Base-by-base conservation (phyloP, 2,329 filamentous ascomycete genomes). In the Decorospora gaudefroyi region DNA sequence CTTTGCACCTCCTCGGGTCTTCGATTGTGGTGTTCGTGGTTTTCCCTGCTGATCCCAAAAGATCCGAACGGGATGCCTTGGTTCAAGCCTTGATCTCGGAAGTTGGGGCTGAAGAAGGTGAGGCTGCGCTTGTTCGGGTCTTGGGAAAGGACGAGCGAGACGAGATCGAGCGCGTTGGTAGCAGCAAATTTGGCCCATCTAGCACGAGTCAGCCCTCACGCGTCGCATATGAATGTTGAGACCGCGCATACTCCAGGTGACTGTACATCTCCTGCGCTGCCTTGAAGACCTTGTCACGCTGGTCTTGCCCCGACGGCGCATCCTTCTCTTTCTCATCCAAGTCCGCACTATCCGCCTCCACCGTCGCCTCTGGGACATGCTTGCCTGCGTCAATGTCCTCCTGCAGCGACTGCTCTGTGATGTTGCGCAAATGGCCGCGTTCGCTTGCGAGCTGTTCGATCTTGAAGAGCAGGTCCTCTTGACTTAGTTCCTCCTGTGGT, bases 391-490 rank as follows among this genome's bases (percentile, higher is more conserved):
- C 72, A 37, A 93, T 84, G 61, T 93, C 85, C 23, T 85, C 80
- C 35, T 79, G 79, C 25, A 97, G 74, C 29, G 83, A 79, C 36
- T 83, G 79, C 68, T 95, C 88, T 35, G 84, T 88, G 53, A 97
- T 78, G 57, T 85, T 78, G 46, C 89, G 85, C 66, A 97, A 95
- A 16, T 89, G 88, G 10, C 88, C 89, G 48, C 87, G 85, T 61
- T 95, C 85, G 29, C 76, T 71, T 57, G 90, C 87, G 62, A 96
- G 86, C 55, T 91, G 89, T 45, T 80, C 75, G 56, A 96, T 90
- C 57, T 92, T 86, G 32, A 86, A 80, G 43, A 81, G 77, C n/a
- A 96, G 30, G 11, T 65, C 64, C 13, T 61, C 52, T 35, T 76
- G 32, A 78, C 80, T 64, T 74, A 80, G 72, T 75, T 79, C 61